Evolutionary conservation across 805 yeast genomes (phyloP).

Genomic region (Blastobotrys muscicola): DNA sequence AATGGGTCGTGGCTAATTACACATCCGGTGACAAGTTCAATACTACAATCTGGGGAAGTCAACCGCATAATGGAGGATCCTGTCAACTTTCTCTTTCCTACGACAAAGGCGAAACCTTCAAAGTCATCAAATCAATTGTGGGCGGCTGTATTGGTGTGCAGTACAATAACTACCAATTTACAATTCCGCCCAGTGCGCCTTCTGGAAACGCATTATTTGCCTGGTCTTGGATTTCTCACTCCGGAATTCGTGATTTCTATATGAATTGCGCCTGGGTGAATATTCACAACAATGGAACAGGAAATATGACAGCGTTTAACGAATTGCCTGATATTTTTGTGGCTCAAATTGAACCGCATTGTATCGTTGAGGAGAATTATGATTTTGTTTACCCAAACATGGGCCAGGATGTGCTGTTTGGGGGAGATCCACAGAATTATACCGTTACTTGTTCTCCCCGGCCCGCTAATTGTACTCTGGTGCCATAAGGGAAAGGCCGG

Average conservation of each 20-base stretch:
- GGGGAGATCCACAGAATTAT: slow-evolving; percentile 10
- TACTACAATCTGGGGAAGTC: slow-evolving; percentile 11
- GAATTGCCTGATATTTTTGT: slow-evolving; percentile 13
- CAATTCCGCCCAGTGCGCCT: slow-evolving; percentile 15
- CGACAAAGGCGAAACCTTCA: slow-evolving; percentile 17
- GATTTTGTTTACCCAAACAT: slow-evolving; percentile 19
- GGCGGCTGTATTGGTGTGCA: slow-evolving; percentile 17
- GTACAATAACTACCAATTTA: slow-evolving; percentile 10
- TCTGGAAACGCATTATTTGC: slow-evolving; percentile 16
- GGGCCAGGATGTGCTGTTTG: slow-evolving; percentile 15
- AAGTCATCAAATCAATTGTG: slow-evolving; percentile 18
- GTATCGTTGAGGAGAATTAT: slow-evolving; percentile 16
- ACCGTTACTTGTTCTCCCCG: no score
- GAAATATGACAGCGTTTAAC: no score
- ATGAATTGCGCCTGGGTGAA: slow-evolving; percentile 20
- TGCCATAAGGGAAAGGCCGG: no score
- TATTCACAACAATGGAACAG: slow-evolving; percentile 9
- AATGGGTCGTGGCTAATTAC: slow-evolving; percentile 10
- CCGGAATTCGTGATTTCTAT: slow-evolving; percentile 17
- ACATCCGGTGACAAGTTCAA: slow-evolving; percentile 10
- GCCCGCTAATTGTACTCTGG: no score
- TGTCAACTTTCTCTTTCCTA: slow-evolving; percentile 19
- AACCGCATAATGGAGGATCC: slow-evolving; percentile 19
- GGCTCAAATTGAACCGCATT: slow-evolving; percentile 14
- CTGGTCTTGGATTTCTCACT: slow-evolving; percentile 17